Evolutionary conservation across 805 yeast genomes (phyloP).

Genomic region (Metschnikowia cerradonensis): DNA sequence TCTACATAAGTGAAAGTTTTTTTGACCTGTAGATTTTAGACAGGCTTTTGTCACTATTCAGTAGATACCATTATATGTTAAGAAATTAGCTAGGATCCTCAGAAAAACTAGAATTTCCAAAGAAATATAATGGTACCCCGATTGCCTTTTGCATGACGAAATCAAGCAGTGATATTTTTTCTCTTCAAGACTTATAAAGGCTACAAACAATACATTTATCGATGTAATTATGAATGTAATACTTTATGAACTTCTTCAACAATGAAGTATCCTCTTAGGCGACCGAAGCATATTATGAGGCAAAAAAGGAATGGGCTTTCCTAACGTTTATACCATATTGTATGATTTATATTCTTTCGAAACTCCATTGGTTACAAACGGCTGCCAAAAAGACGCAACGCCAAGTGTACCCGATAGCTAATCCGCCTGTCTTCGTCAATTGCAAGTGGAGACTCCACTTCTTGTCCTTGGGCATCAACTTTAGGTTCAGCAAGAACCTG

Average conservation of each 20-base stretch:
- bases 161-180: neutral
- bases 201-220: neutral
- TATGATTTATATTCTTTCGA: neutral
- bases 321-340: neutral
- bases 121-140: too few relatives aligned
- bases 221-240: neutral
- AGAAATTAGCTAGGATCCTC: too few relatives aligned
- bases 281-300: too few relatives aligned
- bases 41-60: too few relatives aligned
- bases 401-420: conserved; percentile 58
- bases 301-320: neutral
- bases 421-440: conserved; percentile 57
- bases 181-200: too few relatives aligned
- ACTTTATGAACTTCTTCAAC: neutral
- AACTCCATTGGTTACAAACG: neutral
- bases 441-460: conserved; percentile 24
- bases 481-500: conserved; percentile 11
- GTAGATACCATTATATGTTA: too few relatives aligned
- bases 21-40: too few relatives aligned
- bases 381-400: conserved; percentile 38
- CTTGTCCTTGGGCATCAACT: conserved; percentile 16
- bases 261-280: neutral
- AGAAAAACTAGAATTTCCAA: too few relatives aligned
- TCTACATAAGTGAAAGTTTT: too few relatives aligned
- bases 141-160: too few relatives aligned